Evolutionary conservation across 106 monocot genomes (phyloP), one percentile per base, ranked within the genome.

Genomic region (Dendrobium catenatum): DNA sequence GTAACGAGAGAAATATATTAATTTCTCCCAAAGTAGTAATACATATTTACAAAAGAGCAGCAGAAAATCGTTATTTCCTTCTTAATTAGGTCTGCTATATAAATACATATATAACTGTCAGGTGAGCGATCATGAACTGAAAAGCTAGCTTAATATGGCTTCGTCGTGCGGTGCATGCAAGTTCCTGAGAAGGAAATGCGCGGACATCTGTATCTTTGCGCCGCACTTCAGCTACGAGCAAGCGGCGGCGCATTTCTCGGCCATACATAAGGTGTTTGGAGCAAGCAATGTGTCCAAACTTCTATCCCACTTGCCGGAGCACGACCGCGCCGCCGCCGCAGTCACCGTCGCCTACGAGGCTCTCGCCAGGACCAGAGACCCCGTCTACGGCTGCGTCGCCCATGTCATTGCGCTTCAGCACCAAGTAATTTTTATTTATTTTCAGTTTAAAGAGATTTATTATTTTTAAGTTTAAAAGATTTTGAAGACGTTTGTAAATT

Each of bases 211-310:
- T 43, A 82, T 82, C 59, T 82, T 82, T 20, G 76, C 82, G 17
- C 76, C 76, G 6, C 76, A 82, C 56, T 82, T 82, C 64, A 77
- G 66, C 42, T 82, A 82, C 47, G 76, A 82, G 10, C 64, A 77
- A 13, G 82, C 82, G 24, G 82, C 76, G 64, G 61, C 51, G 10
- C 76, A 82, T n/a, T 82, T 82, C 58, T 58, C 82, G 0, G 82
- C 82, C 15, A 76, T 82, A 42, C 82, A 82, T 59, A 82, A 77
- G 66, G 77, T 82, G 42, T 82, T 82, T 19, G 82, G 82, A 42
- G 82, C 82, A 1, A 82, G 82, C 75, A 82, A 82, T 29, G 82
- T 82, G 33, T 82, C 82, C 44, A 82, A 82, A 41, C 82, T 82
- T 16, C 76, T 82, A 5, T 22, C 76, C 9, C 76, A 82, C 26